These are phyloP conservation scores for Metschnikowia arizonensis DNA, from an alignment of 805 yeast species.

Conservation along the genomic window DNA sequence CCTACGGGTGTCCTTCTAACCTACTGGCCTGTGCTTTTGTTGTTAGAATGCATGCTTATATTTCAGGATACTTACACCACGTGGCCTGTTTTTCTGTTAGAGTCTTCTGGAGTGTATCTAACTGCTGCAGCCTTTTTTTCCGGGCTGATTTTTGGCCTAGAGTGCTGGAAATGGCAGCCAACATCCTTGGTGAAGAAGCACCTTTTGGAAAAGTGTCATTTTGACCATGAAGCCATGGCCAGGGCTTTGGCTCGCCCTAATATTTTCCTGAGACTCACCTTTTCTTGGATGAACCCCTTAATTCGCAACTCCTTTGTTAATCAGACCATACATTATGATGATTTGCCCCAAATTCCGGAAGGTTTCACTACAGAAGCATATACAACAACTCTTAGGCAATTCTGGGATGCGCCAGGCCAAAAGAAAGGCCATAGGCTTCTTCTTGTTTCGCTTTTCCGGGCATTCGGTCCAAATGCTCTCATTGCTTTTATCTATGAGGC, in stretches of 20 bases:
- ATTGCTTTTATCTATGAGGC: constrained; percentile 25
- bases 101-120: constrained; percentile 7
- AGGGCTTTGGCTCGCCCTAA: constrained; percentile 23
- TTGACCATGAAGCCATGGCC: constrained; percentile 17
- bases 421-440: constrained; percentile 12
- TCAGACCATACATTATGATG: constrained; percentile 28
- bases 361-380: constrained; percentile 23
- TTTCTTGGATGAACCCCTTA: constrained; percentile 46
- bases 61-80: constrained; percentile 27
- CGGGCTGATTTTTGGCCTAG: constrained; percentile 33
- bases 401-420: constrained; percentile 15
- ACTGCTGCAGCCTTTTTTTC: constrained; percentile 23
- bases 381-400: constrained; percentile 16
- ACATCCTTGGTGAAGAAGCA: not conserved
- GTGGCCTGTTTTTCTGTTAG: constrained; percentile 20
- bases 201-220: not conserved
- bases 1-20: constrained; percentile 37
- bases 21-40: constrained; percentile 34
- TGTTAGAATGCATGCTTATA: constrained; percentile 19
- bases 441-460: constrained; percentile 19
- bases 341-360: constrained; percentile 29
- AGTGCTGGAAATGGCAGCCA: constrained; percentile 39
- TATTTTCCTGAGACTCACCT: constrained; percentile 38
- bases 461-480: constrained; percentile 26
- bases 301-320: constrained; percentile 37